Conservation (phyloP, 345 rosid species). For the Clarkia xantiana region DNA sequence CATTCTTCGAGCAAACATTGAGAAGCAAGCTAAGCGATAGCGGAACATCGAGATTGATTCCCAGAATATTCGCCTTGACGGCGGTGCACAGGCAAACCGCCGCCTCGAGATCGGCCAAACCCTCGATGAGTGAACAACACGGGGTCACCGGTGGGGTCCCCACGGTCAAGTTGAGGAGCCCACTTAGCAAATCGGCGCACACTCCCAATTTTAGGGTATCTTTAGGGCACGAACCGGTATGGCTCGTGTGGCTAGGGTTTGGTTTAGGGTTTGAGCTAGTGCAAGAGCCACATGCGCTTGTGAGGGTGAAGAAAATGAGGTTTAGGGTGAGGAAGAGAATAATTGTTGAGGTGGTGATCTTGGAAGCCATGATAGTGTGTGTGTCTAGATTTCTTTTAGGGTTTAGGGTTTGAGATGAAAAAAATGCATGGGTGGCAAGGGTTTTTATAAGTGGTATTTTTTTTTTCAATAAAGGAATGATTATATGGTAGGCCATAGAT, state of each 20-base stretch:
- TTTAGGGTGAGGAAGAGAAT: conserved; percentile 23
- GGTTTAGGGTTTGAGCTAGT: conserved; percentile 8
- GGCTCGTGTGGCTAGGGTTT: conserved; percentile 3
- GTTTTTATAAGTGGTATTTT: conserved; percentile 5
- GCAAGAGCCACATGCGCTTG: conserved; percentile 25
- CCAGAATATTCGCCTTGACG: conserved; percentile 54
- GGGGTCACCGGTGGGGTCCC: conserved; percentile 48
- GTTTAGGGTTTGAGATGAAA: conserved; percentile 6
- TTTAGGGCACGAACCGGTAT: conserved; percentile 32
- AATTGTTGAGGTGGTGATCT: conserved; percentile 13
- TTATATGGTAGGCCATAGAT: no score
- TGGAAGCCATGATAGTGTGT: conserved; percentile 31
- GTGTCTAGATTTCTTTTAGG: not conserved
- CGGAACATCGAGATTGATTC: conserved; percentile 46
- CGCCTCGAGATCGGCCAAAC: conserved; percentile 54
- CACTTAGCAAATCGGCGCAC: conserved; percentile 44
- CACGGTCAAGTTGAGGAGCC: conserved; percentile 30
- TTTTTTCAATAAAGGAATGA: no score
- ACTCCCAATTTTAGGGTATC: conserved; percentile 48
- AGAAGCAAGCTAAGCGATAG: conserved; percentile 59
- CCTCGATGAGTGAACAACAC: conserved; percentile 50
- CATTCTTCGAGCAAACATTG: conserved; percentile 49
- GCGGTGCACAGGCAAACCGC: conserved; percentile 66
- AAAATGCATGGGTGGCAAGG: conserved; percentile 3
- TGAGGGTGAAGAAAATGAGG: conserved; percentile 26